phyloP scores from a whole-genome alignment of 129 eudicot species.

The Oenanthe sinensis region DNA sequence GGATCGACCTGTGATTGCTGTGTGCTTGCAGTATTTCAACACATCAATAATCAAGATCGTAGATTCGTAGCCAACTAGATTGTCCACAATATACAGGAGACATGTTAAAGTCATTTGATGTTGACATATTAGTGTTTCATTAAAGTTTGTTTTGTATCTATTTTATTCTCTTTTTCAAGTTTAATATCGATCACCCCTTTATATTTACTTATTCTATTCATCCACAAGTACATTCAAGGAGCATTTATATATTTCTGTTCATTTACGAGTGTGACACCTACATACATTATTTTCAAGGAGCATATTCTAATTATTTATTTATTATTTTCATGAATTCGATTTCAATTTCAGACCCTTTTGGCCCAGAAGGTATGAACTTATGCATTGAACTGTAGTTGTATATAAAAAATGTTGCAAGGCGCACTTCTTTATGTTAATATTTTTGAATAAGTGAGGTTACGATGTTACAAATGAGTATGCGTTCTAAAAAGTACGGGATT shows the following conservation, averaged over 20 bases:
- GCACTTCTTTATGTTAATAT: not conserved
- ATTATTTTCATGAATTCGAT: not conserved
- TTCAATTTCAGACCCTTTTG: not conserved
- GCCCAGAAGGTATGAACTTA: not conserved
- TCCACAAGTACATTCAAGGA: not conserved
- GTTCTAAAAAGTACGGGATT: no score
- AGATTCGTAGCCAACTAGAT: not conserved
- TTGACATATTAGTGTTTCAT: not conserved
- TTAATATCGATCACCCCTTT: slow-evolving; percentile 1
- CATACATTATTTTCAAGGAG: no score
- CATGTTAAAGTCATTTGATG: no score
- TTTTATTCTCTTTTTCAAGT: not conserved
- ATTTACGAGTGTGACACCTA: not conserved
- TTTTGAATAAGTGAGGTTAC: no score
- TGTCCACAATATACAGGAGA: not conserved
- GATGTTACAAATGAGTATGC: no score
- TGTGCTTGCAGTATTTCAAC: no score
- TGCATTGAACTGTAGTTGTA: no score
- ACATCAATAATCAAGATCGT: not conserved
- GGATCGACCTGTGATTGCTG: no score
- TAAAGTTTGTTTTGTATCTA: not conserved
- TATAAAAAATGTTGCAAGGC: no score
- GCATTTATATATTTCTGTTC: not conserved
- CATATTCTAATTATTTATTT: not conserved
- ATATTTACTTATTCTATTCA: not conserved